These are phyloP conservation scores for Erodium moschatum DNA, from an alignment of 441 rosid genomes.

Conservation along the genomic window DNA sequence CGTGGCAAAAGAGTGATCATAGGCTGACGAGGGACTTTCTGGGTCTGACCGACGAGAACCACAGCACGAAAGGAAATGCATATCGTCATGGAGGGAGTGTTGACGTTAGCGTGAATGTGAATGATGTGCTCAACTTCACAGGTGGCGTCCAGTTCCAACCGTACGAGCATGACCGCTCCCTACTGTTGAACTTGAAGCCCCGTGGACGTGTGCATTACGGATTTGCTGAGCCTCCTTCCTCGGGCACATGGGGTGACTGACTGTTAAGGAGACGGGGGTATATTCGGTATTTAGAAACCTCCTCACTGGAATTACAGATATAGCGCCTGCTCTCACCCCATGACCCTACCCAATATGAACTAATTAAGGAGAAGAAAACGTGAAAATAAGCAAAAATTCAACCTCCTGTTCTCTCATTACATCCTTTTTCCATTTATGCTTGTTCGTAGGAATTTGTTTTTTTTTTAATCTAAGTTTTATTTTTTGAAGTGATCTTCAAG, in stretches of 20 bases:
- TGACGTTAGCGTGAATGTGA: neutral
- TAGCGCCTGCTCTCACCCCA: too few species aligned
- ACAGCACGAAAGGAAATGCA: neutral
- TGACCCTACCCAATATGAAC: too few species aligned
- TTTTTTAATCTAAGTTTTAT: too few species aligned
- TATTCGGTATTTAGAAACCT: neutral
- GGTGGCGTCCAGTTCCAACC: neutral
- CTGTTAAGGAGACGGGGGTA: neutral
- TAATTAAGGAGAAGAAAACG: too few species aligned
- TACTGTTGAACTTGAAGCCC: neutral
- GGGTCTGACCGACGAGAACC: neutral
- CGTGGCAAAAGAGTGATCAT: neutral
- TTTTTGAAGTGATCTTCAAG: too few species aligned
- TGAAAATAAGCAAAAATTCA: too few species aligned
- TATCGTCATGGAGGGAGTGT: neutral
- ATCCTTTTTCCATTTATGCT: too few species aligned
- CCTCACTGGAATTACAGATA: too few species aligned
- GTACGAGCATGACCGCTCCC: neutral
- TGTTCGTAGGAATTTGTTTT: too few species aligned
- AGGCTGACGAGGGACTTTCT: conserved; percentile 7
- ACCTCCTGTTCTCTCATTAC: too few species aligned
- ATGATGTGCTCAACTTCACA: neutral
- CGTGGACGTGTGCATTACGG: neutral
- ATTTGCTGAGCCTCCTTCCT: neutral
- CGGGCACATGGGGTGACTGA: neutral